These are phyloP conservation scores for Medicago lupulina DNA, from an alignment of 306 rosid genomes.

Conservation along the genomic window DNA sequence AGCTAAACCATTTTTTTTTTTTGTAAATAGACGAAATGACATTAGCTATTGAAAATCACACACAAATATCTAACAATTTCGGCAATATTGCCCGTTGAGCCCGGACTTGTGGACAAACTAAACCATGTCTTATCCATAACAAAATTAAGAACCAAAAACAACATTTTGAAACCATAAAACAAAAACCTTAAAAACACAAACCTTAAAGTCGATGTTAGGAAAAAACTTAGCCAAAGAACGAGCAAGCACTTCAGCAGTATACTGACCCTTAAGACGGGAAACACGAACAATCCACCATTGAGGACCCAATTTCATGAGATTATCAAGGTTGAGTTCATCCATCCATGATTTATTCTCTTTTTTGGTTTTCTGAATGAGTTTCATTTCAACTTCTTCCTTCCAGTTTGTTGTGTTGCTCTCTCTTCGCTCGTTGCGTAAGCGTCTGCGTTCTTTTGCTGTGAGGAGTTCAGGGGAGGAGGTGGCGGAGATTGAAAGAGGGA, in stretches of 20 bases:
- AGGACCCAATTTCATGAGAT: conserved; percentile 72
- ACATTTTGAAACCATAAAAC: neutral
- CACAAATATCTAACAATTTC: too few relatives aligned
- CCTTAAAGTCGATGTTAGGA: conserved; percentile 75
- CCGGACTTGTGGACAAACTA: too few relatives aligned
- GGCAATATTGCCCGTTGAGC: too few relatives aligned
- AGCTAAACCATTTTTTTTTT: too few relatives aligned
- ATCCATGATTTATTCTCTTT: conserved; percentile 67
- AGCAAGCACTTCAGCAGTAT: conserved; percentile 67
- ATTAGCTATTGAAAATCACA: too few relatives aligned
- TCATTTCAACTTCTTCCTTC: conserved; percentile 82
- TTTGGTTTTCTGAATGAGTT: conserved; percentile 73
- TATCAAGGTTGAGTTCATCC: conserved; percentile 79
- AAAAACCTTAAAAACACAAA: conserved; percentile 34
- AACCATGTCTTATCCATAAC: conserved; percentile 26
- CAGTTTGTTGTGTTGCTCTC: conserved; percentile 66
- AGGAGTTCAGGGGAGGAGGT: conserved; percentile 42
- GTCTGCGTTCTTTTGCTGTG: conserved; percentile 71
- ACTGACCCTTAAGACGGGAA: conserved; percentile 59
- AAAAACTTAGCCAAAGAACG: conserved; percentile 64
- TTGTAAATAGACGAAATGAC: too few relatives aligned
- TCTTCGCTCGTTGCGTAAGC: conserved; percentile 71
- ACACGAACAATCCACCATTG: conserved; percentile 85
- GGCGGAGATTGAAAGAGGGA: conserved; percentile 52
- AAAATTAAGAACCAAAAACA: neutral